Evolutionary conservation across 139 green algal genomes (phyloP).

Genomic region (Chara braunii): DNA sequence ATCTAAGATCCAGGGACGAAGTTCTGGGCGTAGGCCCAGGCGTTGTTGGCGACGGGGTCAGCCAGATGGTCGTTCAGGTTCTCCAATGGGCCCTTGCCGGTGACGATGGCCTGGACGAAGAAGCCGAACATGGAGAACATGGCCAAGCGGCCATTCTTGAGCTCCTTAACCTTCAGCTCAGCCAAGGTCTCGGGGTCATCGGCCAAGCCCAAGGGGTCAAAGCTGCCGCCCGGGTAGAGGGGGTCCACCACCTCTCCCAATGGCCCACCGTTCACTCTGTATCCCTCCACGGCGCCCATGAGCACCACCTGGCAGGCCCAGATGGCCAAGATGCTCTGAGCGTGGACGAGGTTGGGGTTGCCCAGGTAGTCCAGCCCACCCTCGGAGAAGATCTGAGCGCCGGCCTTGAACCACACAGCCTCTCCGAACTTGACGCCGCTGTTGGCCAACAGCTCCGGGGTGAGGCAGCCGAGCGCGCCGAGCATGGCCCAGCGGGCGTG

Average conservation of each 20-base stretch:
- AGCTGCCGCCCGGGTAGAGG: slow-evolving; percentile 41
- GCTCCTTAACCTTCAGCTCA: slow-evolving; percentile 78
- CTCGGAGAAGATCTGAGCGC: slow-evolving; percentile 68
- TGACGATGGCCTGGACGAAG: slow-evolving; percentile 71
- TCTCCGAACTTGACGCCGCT: slow-evolving; percentile 50
- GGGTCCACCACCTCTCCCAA: slow-evolving; percentile 58
- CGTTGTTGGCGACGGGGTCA: slow-evolving; percentile 79
- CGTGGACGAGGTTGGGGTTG: slow-evolving; percentile 87
- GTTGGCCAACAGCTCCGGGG: slow-evolving; percentile 62
- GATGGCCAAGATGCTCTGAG: slow-evolving; percentile 88
- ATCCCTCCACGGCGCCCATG: slow-evolving; percentile 73
- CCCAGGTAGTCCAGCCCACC: slow-evolving; percentile 63
- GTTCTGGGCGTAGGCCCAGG: slow-evolving; percentile 38
- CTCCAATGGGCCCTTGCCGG: slow-evolving; percentile 70
- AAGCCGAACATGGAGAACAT: slow-evolving; percentile 62
- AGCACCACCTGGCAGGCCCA: slow-evolving; percentile 71
- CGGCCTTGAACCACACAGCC: slow-evolving; percentile 79
- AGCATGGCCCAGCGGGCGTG: slow-evolving; percentile 87
- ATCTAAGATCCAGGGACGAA: slow-evolving; percentile 30
- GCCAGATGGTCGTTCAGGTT: slow-evolving; percentile 86
- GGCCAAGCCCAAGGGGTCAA: slow-evolving; percentile 52
- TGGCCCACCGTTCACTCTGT: slow-evolving; percentile 85
- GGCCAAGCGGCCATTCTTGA: slow-evolving; percentile 62
- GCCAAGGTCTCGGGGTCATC: slow-evolving; percentile 73
- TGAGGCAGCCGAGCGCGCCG: slow-evolving; percentile 76